These are phyloP conservation scores for Nakazawaea ishiwadae DNA, from an alignment of 805 yeast genomes.

Conservation along the genomic window DNA sequence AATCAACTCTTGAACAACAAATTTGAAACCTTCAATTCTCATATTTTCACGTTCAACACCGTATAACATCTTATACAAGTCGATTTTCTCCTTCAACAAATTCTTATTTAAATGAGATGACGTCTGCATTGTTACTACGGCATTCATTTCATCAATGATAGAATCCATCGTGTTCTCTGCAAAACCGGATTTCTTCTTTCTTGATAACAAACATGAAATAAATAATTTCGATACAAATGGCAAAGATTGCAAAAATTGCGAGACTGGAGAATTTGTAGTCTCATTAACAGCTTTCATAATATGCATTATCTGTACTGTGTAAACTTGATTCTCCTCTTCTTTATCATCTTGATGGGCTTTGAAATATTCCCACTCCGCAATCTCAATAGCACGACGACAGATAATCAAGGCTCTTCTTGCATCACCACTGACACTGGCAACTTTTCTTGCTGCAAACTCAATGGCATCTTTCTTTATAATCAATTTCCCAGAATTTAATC, in stretches of 20 bases:
- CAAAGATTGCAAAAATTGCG: constrained; percentile 50
- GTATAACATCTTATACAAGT: constrained; percentile 22
- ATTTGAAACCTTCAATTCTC: constrained; percentile 56
- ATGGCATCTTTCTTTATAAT: constrained; percentile 66
- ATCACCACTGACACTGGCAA: constrained; percentile 96
- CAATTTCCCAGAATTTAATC: constrained; percentile 33
- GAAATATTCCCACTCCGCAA: constrained; percentile 66
- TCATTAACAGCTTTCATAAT: constrained; percentile 77
- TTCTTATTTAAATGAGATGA: constrained; percentile 15
- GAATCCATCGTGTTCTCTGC: constrained; percentile 75
- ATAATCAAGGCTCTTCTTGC: constrained; percentile 89
- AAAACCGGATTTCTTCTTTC: constrained; percentile 61
- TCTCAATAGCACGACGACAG: constrained; percentile 83
- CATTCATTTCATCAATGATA: constrained; percentile 67
- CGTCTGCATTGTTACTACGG: constrained; percentile 15
- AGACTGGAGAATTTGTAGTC: constrained; percentile 70
- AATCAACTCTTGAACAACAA: constrained; percentile 59
- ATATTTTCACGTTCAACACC: constrained; percentile 15
- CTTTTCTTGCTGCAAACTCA: constrained; percentile 88
- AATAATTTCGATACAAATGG: constrained; percentile 70
- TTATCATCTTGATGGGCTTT: constrained; percentile 21
- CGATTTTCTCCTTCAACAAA: constrained; percentile 20
- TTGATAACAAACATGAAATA: constrained; percentile 59
- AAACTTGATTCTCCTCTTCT: constrained; percentile 25
- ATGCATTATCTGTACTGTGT: constrained; percentile 64